A percentile compares a stretch with the other conserved stretches of the same genome.
phyloP scores from a whole-genome alignment of 208 protist species.

The Trichomonas gallinae region DNA sequence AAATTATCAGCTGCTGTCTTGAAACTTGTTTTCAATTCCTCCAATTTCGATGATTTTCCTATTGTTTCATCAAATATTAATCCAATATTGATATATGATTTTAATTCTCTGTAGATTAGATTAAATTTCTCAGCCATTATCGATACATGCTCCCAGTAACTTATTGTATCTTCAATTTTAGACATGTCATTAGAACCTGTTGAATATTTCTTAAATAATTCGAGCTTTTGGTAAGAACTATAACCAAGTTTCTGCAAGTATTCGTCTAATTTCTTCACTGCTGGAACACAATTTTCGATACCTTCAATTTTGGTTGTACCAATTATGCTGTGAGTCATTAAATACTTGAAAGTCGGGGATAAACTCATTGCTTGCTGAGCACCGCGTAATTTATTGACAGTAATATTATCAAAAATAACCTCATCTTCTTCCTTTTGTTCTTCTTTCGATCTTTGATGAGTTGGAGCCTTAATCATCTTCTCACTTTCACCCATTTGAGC shows the following conservation, averaged over 20 bases:
- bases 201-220: not conserved
- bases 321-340: not conserved
- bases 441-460: not conserved
- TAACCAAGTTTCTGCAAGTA: not conserved
- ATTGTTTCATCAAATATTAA: not conserved
- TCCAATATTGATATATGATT: not conserved
- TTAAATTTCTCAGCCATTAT: not conserved
- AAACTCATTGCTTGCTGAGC: not conserved
- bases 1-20: not conserved
- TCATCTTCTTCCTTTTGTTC: not conserved
- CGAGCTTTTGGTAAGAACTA: not conserved
- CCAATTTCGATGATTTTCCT: not conserved
- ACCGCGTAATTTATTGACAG: not conserved
- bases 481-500: not conserved
- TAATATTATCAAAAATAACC: not conserved
- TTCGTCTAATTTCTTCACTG: not conserved
- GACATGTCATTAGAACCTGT: not conserved
- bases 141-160: not conserved
- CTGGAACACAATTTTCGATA: not conserved
- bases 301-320: not conserved
- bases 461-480: not conserved
- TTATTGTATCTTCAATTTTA: not conserved
- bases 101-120: not conserved
- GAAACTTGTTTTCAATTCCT: not conserved
- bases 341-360: not conserved